Evolutionary conservation across 2,329 filamentous ascomycete genomes (phyloP), one percentile per base, ranked within the genome.

Genomic region (Pseudomassariella vexata): DNA sequence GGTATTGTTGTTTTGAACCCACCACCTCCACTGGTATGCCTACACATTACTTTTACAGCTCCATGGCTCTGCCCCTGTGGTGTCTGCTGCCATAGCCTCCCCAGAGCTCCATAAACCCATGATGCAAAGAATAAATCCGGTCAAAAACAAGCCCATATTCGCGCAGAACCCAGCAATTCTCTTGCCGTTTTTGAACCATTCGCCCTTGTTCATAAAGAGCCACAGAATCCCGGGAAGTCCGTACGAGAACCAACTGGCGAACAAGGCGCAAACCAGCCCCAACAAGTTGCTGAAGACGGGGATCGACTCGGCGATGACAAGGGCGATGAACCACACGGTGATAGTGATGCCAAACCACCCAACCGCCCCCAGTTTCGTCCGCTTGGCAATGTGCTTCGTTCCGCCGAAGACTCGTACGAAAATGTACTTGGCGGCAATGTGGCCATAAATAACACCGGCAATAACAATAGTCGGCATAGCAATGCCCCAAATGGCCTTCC

Each of bases 391-490:
- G 44, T 71, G 68, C 45, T 73, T 66, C 6, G 72, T 78, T 38
- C 73, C 69, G 14, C 66, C 60, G 60, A 82, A 83, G 6, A 79
- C 50, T 19, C 80, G 72, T 4, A 75, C 59, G 47, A 82, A 85
- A 36, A 83, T 62, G 45, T 80, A 80, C 48, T 82, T 82, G 34
- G 66, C 67, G 3, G 76, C 77, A 2, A 85, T 73, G 37, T 80
- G 74, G 9, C 73, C 79, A 49, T 82, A 79, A 40, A 86, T 80
- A 6, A 84, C 79, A 32, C 81, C 82, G 0, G 80, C 77, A 30
- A 86, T 74, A 28, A 85, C 62, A 36, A 85, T 85, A 3, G 78
- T 84, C 2, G 80, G 80, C 3, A 81, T 65, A 1, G 81, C 81
- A 37, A 85, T 63, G 16, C 77, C 79, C 57, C 77, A 85, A 9